A percentile compares a stretch with the other conserved stretches of the same genome.
Conservation (phyloP, 1,284 basidiomycete genomes). For the Pisolithus thermaeus region DNA sequence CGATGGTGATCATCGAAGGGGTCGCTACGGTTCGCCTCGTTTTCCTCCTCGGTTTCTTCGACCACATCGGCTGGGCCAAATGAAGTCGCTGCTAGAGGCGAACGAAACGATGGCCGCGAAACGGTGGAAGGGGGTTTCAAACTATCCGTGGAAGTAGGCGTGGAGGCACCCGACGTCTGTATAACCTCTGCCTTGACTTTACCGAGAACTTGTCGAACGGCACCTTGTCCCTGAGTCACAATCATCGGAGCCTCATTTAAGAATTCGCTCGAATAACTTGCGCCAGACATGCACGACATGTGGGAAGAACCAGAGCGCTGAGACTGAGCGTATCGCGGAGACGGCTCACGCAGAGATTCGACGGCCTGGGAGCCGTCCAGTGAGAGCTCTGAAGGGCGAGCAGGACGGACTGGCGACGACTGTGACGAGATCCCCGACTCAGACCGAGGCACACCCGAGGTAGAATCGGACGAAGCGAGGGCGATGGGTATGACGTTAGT, state of each 20-base stretch:
- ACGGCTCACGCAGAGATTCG: conserved; percentile 40
- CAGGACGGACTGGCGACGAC: conserved; percentile 53
- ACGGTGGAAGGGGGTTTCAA: conserved; percentile 34
- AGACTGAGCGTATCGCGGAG: conserved; percentile 43
- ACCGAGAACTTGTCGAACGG: conserved; percentile 66
- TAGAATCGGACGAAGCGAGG: conserved; percentile 58
- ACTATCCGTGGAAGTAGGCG: conserved; percentile 30
- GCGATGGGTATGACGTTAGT: conserved; percentile 84
- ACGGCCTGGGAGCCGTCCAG: conserved; percentile 59
- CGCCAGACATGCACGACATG: conserved; percentile 66
- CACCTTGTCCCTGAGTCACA: conserved; percentile 59
- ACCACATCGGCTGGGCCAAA: conserved; percentile 67
- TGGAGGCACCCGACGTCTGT: conserved; percentile 44
- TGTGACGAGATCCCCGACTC: conserved; percentile 20
- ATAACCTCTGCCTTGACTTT: conserved; percentile 75
- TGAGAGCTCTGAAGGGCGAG: conserved; percentile 52
- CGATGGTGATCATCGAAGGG: conserved; percentile 63
- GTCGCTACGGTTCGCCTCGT: conserved; percentile 36
- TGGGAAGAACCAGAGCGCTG: conserved; percentile 52
- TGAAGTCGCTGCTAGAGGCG: conserved; percentile 64
- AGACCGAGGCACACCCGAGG: conserved; percentile 22
- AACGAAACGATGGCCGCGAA: conserved; percentile 45
- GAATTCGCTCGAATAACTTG: conserved; percentile 71
- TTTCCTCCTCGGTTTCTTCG: conserved; percentile 45
- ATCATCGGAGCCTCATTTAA: conserved; percentile 77